These are phyloP conservation scores for Solanum medicagineum DNA, from an alignment of 257 asterid genomes.

Conservation along the genomic window DNA sequence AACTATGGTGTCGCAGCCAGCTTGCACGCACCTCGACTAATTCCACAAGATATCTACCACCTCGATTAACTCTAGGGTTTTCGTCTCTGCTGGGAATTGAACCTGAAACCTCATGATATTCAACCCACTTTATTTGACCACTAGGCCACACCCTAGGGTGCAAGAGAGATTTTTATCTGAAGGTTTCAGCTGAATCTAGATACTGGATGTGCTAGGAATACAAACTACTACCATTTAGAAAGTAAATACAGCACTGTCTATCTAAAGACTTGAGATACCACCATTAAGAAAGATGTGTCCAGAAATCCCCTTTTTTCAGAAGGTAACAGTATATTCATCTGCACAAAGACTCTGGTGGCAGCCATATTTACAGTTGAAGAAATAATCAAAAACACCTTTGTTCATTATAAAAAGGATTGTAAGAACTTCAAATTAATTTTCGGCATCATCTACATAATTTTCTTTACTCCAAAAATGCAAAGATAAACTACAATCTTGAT, in stretches of 20 bases:
- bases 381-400: background rate
- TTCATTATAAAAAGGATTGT: background rate
- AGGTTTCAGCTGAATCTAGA: background rate
- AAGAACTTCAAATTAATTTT: background rate
- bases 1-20: background rate
- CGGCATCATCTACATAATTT: background rate
- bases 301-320: constrained; percentile 11
- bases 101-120: background rate
- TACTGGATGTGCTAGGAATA: background rate
- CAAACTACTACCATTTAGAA: background rate
- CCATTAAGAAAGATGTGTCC: background rate
- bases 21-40: background rate
- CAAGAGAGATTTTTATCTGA: background rate
- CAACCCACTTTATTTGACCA: background rate
- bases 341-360: background rate
- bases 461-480: background rate
- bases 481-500: background rate
- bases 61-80: background rate
- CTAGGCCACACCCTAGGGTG: background rate
- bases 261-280: constrained; percentile 5
- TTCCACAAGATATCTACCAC: background rate
- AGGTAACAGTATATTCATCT: background rate
- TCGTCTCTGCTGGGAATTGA: background rate
- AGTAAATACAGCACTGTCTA: background rate
- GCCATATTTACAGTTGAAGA: background rate